These are phyloP conservation scores for Gossypium laxum DNA, from an alignment of 441 rosid genomes.

Conservation along the genomic window DNA sequence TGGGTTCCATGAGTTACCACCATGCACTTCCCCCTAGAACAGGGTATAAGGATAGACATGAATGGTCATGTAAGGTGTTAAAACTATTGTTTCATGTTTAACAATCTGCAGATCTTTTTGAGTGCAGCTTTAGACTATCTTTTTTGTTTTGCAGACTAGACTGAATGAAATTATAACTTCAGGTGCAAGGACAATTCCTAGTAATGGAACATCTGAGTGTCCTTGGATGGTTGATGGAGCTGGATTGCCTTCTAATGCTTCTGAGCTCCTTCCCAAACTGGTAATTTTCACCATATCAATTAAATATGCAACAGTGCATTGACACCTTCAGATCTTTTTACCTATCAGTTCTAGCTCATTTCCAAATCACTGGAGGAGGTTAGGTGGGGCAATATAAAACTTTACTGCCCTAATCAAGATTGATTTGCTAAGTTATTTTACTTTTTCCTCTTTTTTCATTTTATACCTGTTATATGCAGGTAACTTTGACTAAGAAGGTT, in stretches of 20 bases:
- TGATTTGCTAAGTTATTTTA: neutral
- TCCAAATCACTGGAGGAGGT: neutral
- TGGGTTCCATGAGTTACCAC: neutral
- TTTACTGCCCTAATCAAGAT: neutral
- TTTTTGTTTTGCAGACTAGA: constrained; percentile 54
- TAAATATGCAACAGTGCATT: neutral
- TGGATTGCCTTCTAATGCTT: constrained; percentile 85
- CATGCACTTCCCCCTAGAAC: neutral
- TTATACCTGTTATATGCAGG: constrained; percentile 34
- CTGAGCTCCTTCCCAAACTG: constrained; percentile 72
- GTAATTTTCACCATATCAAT: constrained; percentile 26
- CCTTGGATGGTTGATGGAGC: constrained; percentile 99
- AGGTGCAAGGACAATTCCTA: constrained; percentile 36
- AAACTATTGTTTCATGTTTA: neutral
- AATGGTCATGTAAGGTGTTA: neutral
- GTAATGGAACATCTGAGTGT: constrained; percentile 49
- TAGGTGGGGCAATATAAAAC: neutral
- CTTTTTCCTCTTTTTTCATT: neutral
- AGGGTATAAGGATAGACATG: neutral
- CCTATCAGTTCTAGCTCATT: neutral
- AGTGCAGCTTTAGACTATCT: constrained; percentile 7
- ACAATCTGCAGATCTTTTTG: neutral
- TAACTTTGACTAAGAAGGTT: constrained; percentile 70
- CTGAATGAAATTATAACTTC: constrained; percentile 77
- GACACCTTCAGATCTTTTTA: neutral